Evolutionary conservation across 352 stramenopile species (phyloP).

Genomic region (Pythium rhizo-oryzae): DNA sequence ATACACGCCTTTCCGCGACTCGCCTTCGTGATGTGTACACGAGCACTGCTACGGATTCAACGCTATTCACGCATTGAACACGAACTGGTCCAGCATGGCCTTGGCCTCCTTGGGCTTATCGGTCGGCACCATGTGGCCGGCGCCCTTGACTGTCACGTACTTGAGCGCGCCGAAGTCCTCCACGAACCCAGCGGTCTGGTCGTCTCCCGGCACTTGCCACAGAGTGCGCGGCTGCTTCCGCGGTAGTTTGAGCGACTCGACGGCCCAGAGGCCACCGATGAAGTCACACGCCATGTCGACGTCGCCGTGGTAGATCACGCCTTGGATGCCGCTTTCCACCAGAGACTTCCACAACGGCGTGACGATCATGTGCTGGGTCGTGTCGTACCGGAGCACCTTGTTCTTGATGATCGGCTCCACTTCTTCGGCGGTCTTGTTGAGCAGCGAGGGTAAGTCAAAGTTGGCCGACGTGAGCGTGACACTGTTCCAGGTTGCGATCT

Average conservation of each 20-base stretch:
- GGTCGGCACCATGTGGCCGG: not conserved
- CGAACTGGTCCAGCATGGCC: slow-evolving; percentile 64
- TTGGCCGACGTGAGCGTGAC: slow-evolving; percentile 46
- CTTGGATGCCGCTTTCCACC: slow-evolving; percentile 40
- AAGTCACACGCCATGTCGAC: slow-evolving; percentile 64
- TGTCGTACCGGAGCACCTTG: slow-evolving; percentile 47
- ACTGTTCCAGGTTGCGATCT: slow-evolving; percentile 41
- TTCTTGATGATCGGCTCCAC: slow-evolving; percentile 29
- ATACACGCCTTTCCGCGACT: too few species aligned
- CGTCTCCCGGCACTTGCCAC: slow-evolving; percentile 40
- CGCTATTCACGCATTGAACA: slow-evolving; percentile 39
- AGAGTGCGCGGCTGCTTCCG: slow-evolving; percentile 35
- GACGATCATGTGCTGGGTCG: slow-evolving; percentile 40
- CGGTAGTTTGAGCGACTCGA: slow-evolving; percentile 40
- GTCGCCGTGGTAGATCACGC: slow-evolving; percentile 72
- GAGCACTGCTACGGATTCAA: slow-evolving; percentile 50
- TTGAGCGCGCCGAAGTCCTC: slow-evolving; percentile 60
- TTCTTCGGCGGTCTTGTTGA: slow-evolving; percentile 31
- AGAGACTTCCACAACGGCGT: slow-evolving; percentile 59
- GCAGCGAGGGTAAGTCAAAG: slow-evolving; percentile 29
- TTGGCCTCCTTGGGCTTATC: slow-evolving; percentile 59
- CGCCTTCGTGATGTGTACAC: slow-evolving; percentile 12
- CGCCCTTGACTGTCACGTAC: slow-evolving; percentile 10
- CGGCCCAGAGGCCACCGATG: slow-evolving; percentile 37
- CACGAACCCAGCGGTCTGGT: slow-evolving; percentile 83